Evolutionary conservation across 352 stramenopile species (phyloP).

Genomic region (Phytopythium mirpurense): DNA sequence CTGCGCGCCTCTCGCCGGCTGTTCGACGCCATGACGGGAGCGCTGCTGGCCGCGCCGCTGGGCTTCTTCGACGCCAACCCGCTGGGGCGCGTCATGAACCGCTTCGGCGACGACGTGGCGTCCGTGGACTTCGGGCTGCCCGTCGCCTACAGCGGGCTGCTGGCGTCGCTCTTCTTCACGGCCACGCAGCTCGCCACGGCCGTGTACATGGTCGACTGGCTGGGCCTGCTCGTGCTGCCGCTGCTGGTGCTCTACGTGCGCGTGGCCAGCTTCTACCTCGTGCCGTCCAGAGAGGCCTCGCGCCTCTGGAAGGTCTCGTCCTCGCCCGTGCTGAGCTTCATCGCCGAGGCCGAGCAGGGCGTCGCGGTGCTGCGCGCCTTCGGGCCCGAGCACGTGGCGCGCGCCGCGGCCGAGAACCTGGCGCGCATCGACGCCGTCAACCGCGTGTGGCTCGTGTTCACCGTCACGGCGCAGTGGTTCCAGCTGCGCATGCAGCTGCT

Average conservation of each 20-base stretch:
- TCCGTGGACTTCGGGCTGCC: slow-evolving; percentile 78
- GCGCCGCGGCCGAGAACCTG: slow-evolving; percentile 19
- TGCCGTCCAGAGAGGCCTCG: slow-evolving; percentile 24
- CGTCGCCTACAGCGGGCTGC: slow-evolving; percentile 29
- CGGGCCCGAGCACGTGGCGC: slow-evolving; percentile 13
- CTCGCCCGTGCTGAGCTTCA: slow-evolving; percentile 29
- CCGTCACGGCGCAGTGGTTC: slow-evolving; percentile 33
- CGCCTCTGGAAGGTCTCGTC: slow-evolving; percentile 23
- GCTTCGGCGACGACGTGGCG: slow-evolving; percentile 88
- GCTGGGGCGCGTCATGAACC: slow-evolving; percentile 86
- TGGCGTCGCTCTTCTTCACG: slow-evolving; percentile 58
- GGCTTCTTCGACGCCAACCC: slow-evolving; percentile 92
- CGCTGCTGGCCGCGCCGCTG: slow-evolving; percentile 82
- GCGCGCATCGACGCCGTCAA: slow-evolving; percentile 21
- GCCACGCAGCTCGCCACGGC: slow-evolving; percentile 69
- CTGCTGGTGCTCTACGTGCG: slow-evolving; percentile 71
- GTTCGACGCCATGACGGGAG: slow-evolving; percentile 86
- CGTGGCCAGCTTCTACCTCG: slow-evolving; percentile 26
- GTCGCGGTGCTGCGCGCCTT: slow-evolving; percentile 34
- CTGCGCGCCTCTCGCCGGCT: slow-evolving; percentile 42
- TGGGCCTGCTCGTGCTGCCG: slow-evolving; percentile 72
- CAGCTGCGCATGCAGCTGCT: slow-evolving; percentile 39
- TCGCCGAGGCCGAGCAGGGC: slow-evolving; percentile 31
- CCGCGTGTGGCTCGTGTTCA: slow-evolving; percentile 21
- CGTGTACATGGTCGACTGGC: slow-evolving; percentile 72